Evolutionary conservation across 2,329 filamentous ascomycete species (phyloP), one percentile per base, ranked within the genome.

Genomic region (Akanthomyces uredinophilus): DNA sequence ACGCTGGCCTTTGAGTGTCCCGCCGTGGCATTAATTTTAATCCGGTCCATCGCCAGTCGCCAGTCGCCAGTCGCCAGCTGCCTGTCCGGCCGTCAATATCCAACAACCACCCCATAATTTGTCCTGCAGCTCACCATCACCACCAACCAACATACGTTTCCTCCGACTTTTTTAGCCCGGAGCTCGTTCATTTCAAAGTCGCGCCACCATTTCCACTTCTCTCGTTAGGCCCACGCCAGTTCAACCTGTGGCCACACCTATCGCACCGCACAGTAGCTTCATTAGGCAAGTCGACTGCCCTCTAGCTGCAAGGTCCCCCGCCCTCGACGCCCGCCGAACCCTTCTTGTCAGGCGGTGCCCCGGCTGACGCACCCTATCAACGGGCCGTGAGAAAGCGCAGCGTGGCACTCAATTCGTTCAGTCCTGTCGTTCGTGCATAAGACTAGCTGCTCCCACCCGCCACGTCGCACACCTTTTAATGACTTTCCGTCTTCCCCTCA

Each of bases 401-500:
- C 37, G 44, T 24, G 50, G 29, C 50, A 46, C 29, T 54, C 59
- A 61, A 32, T 49, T 41, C 37, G 41, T 41, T 39, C 20, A 16
- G n/a, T 51, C 41, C 46, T 13, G 29, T 49, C 29, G 14, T n/a
- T 58, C 44, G 44, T 60, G 27, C 60, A 63, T 64, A 65, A 64
- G 65, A 64, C 56, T 65, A 68, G 51, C 54, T 59, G 41, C 44
- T 50, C 41, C 54, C 53, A 60, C 54, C 47, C 52, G 63, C 60
- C 67, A 65, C 65, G 56, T 66, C 65, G 61, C 59, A 62, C 56
- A 53, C 60, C 35, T 54, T 43, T 60, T 61, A 63, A 75, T 76
- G 72, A 64, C 66, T 71, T 69, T 72, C 70, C 68, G 67, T 68
- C 66, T 74, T 71, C 65, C 70, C 65, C 68, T 71, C 66, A 70